phyloP scores from a whole-genome alignment of 768 basidiomycete species.

The Boletus tylopilopsis region DNA sequence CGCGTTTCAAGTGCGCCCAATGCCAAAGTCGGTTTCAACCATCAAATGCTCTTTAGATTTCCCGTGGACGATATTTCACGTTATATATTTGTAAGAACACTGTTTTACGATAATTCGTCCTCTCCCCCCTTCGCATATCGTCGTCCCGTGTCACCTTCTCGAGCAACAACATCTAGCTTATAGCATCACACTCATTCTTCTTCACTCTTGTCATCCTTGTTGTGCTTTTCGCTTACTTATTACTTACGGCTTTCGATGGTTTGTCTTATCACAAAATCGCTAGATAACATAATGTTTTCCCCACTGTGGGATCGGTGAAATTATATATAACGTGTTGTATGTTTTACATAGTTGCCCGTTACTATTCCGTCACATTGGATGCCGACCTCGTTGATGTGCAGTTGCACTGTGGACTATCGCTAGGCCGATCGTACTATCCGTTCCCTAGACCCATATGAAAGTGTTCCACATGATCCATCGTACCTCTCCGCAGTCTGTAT shows the following conservation, averaged over 20 bases:
- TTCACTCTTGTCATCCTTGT: background rate
- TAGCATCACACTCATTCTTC: background rate
- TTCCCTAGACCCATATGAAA: too few species aligned
- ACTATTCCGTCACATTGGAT: too few species aligned
- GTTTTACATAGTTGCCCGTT: too few species aligned
- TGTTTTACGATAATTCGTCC: conserved; percentile 9
- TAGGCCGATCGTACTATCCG: too few species aligned
- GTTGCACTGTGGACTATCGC: too few species aligned
- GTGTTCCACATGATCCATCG: too few species aligned
- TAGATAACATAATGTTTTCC: background rate
- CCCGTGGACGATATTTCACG: conserved; percentile 6
- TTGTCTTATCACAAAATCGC: background rate
- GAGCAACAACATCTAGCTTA: background rate
- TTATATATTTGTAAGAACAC: conserved; percentile 10
- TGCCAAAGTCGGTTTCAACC: background rate
- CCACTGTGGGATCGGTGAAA: too few species aligned
- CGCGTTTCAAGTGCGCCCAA: conserved; percentile 6
- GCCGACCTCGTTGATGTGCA: too few species aligned
- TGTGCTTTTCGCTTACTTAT: background rate
- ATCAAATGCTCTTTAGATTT: background rate
- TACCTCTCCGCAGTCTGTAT: too few species aligned
- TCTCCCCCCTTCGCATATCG: background rate
- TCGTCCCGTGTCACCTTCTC: background rate
- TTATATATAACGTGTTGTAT: too few species aligned
- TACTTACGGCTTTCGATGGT: background rate